These are phyloP conservation scores for Eimeria praecox DNA, from an alignment of 169 alveolate species.

Conservation along the genomic window DNA sequence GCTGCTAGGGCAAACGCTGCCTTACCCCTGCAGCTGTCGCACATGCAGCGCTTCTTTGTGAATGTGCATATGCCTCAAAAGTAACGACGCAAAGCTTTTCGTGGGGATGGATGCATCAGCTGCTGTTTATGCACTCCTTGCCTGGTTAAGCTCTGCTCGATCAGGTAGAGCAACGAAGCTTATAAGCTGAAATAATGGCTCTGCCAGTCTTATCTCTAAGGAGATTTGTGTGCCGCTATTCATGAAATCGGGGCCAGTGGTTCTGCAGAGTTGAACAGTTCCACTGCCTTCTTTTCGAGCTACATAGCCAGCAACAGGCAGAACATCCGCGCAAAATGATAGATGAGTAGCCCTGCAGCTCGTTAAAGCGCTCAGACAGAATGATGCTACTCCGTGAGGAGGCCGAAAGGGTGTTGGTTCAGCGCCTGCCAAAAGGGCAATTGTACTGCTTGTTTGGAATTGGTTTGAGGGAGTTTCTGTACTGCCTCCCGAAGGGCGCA, in stretches of 20 bases:
- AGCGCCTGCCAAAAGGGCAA: not conserved
- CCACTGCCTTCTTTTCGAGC: conserved; percentile 32
- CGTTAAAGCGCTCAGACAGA: conserved; percentile 35
- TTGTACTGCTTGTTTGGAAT: not conserved
- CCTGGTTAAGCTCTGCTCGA: not conserved
- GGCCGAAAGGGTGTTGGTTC: conserved; percentile 30
- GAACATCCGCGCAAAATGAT: conserved; percentile 20
- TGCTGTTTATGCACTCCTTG: not conserved
- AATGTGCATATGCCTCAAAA: not conserved
- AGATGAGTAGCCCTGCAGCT: conserved; percentile 58
- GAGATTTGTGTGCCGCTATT: conserved; percentile 33
- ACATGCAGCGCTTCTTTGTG: not conserved
- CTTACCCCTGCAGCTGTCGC: not conserved
- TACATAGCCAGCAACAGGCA: conserved; percentile 22
- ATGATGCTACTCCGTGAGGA: conserved; percentile 55
- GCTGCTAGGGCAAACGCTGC: not conserved
- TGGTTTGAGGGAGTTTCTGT: conserved; percentile 17
- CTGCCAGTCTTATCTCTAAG: conserved; percentile 47
- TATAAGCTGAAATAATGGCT: conserved; percentile 22
- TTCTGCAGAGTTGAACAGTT: not conserved
- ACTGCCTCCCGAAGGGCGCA: not conserved
- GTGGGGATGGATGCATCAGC: not conserved
- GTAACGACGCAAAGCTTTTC: not conserved
- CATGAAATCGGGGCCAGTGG: conserved; percentile 25
- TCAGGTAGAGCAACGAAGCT: not conserved